phyloP scores from a whole-genome alignment of 2,329 filamentous ascomycete species.

The Mollisiaceae sp. region DNA sequence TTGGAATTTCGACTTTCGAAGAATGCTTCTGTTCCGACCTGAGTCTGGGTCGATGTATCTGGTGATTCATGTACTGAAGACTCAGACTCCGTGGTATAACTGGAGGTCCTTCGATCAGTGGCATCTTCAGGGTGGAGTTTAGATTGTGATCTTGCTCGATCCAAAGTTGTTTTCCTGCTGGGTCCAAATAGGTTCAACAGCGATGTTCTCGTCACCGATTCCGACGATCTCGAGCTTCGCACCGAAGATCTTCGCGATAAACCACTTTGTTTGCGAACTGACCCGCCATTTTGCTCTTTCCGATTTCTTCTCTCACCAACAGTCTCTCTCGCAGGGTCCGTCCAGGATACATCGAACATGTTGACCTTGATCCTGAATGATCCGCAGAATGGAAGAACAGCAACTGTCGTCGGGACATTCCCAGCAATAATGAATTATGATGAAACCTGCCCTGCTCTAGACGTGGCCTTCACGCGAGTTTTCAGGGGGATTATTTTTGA shows the following conservation, averaged over 20 bases:
- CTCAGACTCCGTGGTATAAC: conserved; percentile 15
- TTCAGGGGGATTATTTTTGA: neutral
- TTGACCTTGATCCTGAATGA: conserved; percentile 9
- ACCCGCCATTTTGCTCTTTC: conserved; percentile 32
- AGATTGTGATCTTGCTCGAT: conserved; percentile 4
- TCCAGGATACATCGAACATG: conserved; percentile 44
- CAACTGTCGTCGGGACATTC: neutral
- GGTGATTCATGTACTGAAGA: conserved; percentile 14
- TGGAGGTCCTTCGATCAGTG: conserved; percentile 15
- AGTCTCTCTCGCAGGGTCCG: conserved; percentile 40
- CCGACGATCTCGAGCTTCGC: conserved; percentile 23
- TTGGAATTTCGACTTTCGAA: conserved; percentile 13
- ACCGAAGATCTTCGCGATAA: conserved; percentile 25
- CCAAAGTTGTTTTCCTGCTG: conserved; percentile 12
- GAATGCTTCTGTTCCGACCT: conserved; percentile 10
- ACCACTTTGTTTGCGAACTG: conserved; percentile 1
- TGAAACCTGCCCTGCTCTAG: neutral
- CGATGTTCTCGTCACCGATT: conserved; percentile 20
- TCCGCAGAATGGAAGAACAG: neutral
- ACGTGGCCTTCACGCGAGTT: conserved; percentile 7
- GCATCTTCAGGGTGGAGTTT: neutral
- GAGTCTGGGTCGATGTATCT: neutral
- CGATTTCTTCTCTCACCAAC: conserved; percentile 40
- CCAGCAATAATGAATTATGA: conserved; percentile 8
- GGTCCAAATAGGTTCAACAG: conserved; percentile 25